Conservation (phyloP, 768 basidiomycete species). For the Serendipita indica region DNA sequence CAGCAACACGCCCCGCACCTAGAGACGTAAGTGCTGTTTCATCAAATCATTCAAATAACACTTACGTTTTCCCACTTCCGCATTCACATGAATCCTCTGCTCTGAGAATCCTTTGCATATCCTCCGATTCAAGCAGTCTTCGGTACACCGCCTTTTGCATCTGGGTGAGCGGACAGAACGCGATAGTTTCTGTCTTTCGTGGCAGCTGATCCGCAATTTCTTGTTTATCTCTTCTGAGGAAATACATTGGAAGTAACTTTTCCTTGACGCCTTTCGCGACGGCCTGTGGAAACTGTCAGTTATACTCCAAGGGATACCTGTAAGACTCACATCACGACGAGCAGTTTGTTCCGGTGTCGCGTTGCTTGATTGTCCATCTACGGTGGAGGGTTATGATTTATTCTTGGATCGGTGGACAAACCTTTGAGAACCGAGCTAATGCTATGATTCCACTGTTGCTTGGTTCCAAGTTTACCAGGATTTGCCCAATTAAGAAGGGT, state of each 20-base stretch:
- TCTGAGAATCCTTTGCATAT: conserved; percentile 54
- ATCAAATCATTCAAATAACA: background rate
- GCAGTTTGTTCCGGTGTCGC: conserved; percentile 49
- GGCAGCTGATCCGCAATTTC: conserved; percentile 72
- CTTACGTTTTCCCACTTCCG: conserved; percentile 27
- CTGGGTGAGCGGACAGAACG: conserved; percentile 77
- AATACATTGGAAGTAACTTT: conserved; percentile 65
- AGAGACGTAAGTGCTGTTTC: conserved; percentile 17
- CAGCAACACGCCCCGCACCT: conserved; percentile 49
- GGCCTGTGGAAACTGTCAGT: conserved; percentile 22
- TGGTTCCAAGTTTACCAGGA: conserved; percentile 58
- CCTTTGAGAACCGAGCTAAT: conserved; percentile 25
- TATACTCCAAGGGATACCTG: background rate
- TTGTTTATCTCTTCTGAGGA: conserved; percentile 68
- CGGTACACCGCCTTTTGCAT: conserved; percentile 63
- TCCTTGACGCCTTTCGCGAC: conserved; percentile 50
- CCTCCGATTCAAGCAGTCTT: conserved; percentile 43
- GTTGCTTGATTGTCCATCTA: conserved; percentile 47
- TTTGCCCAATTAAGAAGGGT: conserved; percentile 87
- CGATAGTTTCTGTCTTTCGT: conserved; percentile 75
- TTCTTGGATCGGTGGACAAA: background rate
- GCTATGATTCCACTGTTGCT: conserved; percentile 60
- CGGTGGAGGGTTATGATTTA: conserved; percentile 35
- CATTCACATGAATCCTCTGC: conserved; percentile 66
- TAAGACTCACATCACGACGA: conserved; percentile 23